phyloP scores from a whole-genome alignment of 305 asterid genomes.

The Withania somnifera region DNA sequence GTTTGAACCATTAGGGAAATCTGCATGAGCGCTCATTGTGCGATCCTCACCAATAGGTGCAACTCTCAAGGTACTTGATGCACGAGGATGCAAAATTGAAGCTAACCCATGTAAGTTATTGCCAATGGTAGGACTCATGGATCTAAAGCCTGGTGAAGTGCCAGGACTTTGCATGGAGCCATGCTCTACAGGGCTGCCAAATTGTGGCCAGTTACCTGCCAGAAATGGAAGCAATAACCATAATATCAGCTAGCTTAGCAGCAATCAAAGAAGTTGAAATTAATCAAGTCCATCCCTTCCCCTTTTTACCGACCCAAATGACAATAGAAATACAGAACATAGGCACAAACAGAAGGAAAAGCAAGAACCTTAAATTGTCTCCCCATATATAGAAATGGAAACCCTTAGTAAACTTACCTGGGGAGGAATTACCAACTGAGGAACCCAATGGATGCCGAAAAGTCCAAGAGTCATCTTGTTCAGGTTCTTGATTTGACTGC shows the following conservation, averaged over 20 bases:
- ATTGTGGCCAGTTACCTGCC: conserved; percentile 48
- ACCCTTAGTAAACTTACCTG: conserved; percentile 13
- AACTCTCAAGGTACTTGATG: conserved; percentile 17
- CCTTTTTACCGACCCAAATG: neutral
- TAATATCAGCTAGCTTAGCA: neutral
- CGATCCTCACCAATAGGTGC: conserved; percentile 26
- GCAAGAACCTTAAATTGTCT: neutral
- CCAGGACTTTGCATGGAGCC: conserved; percentile 25
- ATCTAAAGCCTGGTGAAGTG: conserved; percentile 24
- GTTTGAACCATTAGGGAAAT: conserved; percentile 12
- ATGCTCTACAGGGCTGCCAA: conserved; percentile 43
- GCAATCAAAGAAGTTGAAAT: neutral
- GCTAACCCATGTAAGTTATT: conserved; percentile 36
- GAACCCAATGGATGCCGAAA: conserved; percentile 21
- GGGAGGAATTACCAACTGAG: conserved; percentile 25
- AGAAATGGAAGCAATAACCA: neutral
- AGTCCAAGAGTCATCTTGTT: conserved; percentile 23
- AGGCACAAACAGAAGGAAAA: neutral
- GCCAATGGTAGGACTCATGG: conserved; percentile 28
- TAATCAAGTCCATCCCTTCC: neutral
- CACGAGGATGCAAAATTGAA: conserved; percentile 31
- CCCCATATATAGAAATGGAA: neutral
- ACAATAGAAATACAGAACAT: neutral
- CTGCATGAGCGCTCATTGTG: conserved; percentile 12
- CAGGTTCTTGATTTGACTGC: conserved; percentile 28